Evolutionary conservation across 1,284 basidiomycete genomes (phyloP).

Genomic region (Tilletia caries): DNA sequence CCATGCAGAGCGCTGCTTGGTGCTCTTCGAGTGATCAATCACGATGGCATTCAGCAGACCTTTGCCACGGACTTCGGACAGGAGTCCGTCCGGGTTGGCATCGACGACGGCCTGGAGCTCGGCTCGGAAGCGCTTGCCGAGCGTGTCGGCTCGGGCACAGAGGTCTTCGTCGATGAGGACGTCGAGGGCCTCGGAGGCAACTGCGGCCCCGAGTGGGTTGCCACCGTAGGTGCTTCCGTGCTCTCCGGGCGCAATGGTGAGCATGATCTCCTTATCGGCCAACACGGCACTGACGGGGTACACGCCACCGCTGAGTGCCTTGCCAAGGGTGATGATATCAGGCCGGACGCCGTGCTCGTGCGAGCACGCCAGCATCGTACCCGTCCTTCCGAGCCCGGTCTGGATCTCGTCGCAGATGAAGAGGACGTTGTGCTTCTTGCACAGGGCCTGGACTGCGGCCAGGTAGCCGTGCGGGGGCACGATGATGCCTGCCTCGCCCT

Average conservation of each 20-base stretch:
- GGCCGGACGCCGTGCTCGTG: conserved; percentile 79
- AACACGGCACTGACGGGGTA: conserved; percentile 95
- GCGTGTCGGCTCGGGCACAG: conserved; percentile 68
- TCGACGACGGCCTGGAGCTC: conserved; percentile 44
- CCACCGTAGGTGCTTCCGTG: conserved; percentile 82
- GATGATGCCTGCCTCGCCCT: conserved; percentile 94
- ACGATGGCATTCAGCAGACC: conserved; percentile 92
- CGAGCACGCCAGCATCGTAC: conserved; percentile 64
- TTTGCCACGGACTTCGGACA: conserved; percentile 70
- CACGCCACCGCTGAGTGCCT: conserved; percentile 92
- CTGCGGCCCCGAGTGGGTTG: conserved; percentile 91
- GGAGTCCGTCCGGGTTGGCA: conserved; percentile 60
- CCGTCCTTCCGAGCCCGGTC: conserved; percentile 59
- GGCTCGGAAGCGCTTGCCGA: conserved; percentile 72
- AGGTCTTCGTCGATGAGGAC: conserved; percentile 84
- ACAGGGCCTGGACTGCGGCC: conserved; percentile 70
- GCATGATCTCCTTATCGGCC: conserved; percentile 84
- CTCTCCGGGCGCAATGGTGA: conserved; percentile 92
- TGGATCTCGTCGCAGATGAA: conserved; percentile 98
- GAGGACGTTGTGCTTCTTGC: conserved; percentile 88
- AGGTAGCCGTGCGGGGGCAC: conserved; percentile 90
- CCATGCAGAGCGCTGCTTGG: conserved; percentile 79
- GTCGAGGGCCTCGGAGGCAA: conserved; percentile 82
- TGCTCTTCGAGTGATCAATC: conserved; percentile 79
- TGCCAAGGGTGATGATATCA: conserved; percentile 89